Conservation (phyloP, 306 rosid species). For the Malus sylvestris region DNA sequence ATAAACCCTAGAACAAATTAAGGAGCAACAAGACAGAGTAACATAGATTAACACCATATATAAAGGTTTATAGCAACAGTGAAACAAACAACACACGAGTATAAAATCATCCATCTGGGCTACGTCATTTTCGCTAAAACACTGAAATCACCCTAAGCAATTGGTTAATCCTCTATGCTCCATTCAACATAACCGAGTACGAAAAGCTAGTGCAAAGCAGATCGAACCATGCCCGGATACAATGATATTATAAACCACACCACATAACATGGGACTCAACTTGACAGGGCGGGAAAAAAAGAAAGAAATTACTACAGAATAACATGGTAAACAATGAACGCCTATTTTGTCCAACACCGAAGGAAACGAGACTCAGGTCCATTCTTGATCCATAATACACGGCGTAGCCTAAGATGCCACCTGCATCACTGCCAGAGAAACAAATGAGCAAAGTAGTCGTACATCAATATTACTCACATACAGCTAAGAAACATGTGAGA, state of each 20-base stretch:
- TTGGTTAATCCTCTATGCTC: conserved; percentile 18
- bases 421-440: conserved; percentile 50
- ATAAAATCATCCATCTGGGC: conserved; percentile 15
- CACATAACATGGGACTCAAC: conserved; percentile 35
- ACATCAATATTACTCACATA: neutral
- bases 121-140: conserved; percentile 22
- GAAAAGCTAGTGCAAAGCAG: conserved; percentile 34
- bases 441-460: conserved; percentile 10
- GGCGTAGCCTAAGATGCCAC: conserved; percentile 16
- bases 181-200: conserved; percentile 18
- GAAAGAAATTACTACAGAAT: neutral
- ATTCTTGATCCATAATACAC: conserved; percentile 27
- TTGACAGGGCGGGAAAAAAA: neutral
- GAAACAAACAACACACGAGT: neutral
- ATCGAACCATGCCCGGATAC: conserved; percentile 37
- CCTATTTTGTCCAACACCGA: conserved; percentile 47
- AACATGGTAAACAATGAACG: conserved; percentile 22
- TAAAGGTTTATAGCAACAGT: neutral
- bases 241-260: conserved; percentile 47
- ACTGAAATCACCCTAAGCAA: conserved; percentile 26
- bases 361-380: conserved; percentile 22
- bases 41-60: neutral
- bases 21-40: neutral
- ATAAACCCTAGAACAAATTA: too few species aligned
- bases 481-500: neutral